Base-by-base conservation (phyloP, 1,139 yeast genomes). In the Debaryomycetaceae sp. region DNA sequence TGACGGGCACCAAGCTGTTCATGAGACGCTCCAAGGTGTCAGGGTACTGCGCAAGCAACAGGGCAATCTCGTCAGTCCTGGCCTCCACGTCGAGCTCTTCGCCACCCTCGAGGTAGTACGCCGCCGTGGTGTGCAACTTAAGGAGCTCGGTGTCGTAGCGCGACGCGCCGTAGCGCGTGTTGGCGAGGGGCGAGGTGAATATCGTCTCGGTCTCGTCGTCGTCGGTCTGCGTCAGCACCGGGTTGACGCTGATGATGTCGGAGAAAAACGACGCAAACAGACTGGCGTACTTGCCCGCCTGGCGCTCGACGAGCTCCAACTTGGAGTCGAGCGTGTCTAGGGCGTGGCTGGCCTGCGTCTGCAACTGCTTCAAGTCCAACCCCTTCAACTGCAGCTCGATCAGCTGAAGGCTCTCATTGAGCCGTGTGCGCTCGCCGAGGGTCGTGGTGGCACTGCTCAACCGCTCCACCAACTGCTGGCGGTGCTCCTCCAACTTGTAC, bases 301-400 rank as follows among this genome's bases (percentile, higher is more conserved):
- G 64, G 37, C 69, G 70, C 47, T 81, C 94, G 7, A 83, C 74
- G 34, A 64, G 63, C 43, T 81, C 94, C 31, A 84, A 61, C 40
- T 75, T 83, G 16, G 72, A 63, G 49, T 83, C 94, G 34, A 83
- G 62, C 5, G 68, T 65, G 45, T 83, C 89, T 37, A 83, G 62
- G 30, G 80, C 79, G 31, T 49, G 46, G 43, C 68, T 77, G 5
- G 89, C 83, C 39, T 68, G 71, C 17, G 29, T 31, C 6, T 37
- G 27, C 10, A 41, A 28, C 11, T 31, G 25, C 6, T 37, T 17
- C 14, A 30, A 25, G 21, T 35, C 30, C 16, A 50, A 36, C 16
- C 43, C 45, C 38, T 59, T 58, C 32, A 65, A 43, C 41, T 59
- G 65, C 4, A 43, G 46, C 38, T 64, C 70, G 28, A 64, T 45